Base-by-base conservation (phyloP, 768 basidiomycete genomes). In the Pluteus cervinus region DNA sequence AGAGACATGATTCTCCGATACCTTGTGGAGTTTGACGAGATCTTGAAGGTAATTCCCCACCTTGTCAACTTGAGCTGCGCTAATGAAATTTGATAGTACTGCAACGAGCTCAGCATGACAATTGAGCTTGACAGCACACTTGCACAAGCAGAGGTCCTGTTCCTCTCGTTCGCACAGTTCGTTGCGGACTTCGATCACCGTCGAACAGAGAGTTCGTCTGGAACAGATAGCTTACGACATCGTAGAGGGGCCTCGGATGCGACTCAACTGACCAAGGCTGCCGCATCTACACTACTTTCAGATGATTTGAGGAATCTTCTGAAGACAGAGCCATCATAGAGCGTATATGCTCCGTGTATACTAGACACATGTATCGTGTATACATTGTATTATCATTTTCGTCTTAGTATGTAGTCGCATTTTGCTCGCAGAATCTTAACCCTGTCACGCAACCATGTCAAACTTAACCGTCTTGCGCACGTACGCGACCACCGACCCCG, bases 61-160 rank as follows among this genome's bases (percentile, higher is more conserved):
- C 24, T 36, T 4, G 7, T 36, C 23, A 37, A 33, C 17, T 16
- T 26, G 18, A 37, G 16, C 17, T 31, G 37, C 15, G 18, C 25
- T 40, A 15, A 49, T 37, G 28, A 2, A 41, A 21, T 21, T 42
- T 22, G 29, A 23, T 47, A 85, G 81, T 96, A 93, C 51, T 89
- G 87, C 66, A 94, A 93, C 53, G 89, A 94, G 50, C 77, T 94
- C 44, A 88, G 85, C 61, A 90, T 90, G 83, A 89, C 91, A 36
- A 94, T 99, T 48, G 96, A 98, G 56, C 75, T 98, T n/a, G 86
- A 96, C 56, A 79, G 83, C 1, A 94, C 96, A 14, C 75, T 99
- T 7, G 85, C 90, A 0, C 96, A 98, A 62, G 96, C 94, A 7
- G 96, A 99, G 60, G 92, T 98, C 11, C 73, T 99, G 15, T 98